Percentiles rank a stretch among this genome's conserved stretches.
phyloP scores from a whole-genome alignment of 331 rosid species.

The Telfairia occidentalis region DNA sequence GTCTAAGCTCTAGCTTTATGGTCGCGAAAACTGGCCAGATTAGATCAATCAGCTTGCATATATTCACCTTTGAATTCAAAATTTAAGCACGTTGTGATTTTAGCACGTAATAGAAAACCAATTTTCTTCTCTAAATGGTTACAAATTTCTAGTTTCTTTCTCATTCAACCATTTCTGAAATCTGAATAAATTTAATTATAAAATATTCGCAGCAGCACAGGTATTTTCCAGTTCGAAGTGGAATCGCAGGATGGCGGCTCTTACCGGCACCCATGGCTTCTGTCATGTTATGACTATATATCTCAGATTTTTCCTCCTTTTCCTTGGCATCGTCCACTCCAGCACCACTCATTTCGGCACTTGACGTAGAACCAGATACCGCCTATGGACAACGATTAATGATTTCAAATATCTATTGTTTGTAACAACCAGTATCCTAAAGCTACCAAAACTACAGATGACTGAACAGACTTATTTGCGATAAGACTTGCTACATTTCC shows the following conservation, averaged over 20 bases:
- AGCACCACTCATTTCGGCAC: slow-evolving; percentile 42
- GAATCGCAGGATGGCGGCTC: slow-evolving; percentile 20
- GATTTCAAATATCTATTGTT: not conserved
- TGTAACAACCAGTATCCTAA: not conserved
- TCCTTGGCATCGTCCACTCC: slow-evolving; percentile 22
- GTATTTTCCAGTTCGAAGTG: not conserved
- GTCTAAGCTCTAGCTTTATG: not conserved
- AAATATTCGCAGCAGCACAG: not conserved
- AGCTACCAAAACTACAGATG: not conserved
- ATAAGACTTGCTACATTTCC: not conserved
- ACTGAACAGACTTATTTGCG: not conserved
- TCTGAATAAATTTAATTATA: not conserved
- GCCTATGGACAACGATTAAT: slow-evolving; percentile 40
- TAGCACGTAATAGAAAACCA: not conserved
- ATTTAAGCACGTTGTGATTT: not conserved
- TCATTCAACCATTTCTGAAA: not conserved
- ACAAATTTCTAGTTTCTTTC: not conserved
- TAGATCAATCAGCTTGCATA: not conserved
- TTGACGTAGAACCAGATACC: slow-evolving; percentile 50
- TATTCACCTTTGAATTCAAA: not conserved
- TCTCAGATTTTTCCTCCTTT: slow-evolving; percentile 64
- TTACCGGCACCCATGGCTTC: slow-evolving; percentile 98
- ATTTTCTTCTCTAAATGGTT: not conserved
- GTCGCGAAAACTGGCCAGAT: not conserved
- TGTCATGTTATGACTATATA: slow-evolving; percentile 69